Evolutionary conservation across 179 eudicot genomes (phyloP).

Genomic region (Sideroxylon spinosum): DNA sequence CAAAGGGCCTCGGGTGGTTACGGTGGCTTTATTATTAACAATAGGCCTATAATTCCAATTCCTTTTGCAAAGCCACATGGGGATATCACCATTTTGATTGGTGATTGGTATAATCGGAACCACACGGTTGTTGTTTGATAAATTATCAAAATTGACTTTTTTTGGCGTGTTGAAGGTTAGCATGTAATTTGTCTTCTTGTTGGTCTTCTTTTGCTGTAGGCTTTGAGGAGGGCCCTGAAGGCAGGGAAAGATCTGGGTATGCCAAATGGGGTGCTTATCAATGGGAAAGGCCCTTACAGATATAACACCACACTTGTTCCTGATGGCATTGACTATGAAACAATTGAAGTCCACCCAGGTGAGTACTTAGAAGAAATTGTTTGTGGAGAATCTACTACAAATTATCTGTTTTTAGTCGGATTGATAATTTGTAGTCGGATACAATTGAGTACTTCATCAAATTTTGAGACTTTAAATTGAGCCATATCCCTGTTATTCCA

Average conservation of each 20-base stretch:
- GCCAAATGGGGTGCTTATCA: constrained; percentile 71
- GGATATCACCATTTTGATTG: constrained; percentile 63
- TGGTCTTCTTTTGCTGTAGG: constrained; percentile 32
- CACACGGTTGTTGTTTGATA: constrained; percentile 56
- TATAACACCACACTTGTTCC: constrained; percentile 59
- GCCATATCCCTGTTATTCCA: neutral
- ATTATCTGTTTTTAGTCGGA: neutral
- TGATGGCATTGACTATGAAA: constrained; percentile 58
- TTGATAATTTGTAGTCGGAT: no score
- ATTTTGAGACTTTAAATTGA: neutral
- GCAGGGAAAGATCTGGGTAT: constrained; percentile 63
- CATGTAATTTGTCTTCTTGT: neutral
- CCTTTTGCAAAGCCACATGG: constrained; percentile 72
- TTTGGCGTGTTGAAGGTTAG: neutral
- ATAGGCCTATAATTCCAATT: constrained; percentile 55
- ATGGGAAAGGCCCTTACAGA: constrained; percentile 70
- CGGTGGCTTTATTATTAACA: constrained; percentile 59
- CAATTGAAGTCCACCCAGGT: constrained; percentile 64
- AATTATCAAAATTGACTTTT: neutral
- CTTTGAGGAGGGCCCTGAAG: constrained; percentile 53
- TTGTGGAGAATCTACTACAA: neutral
- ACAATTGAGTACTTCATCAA: no score
- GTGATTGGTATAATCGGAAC: constrained; percentile 79
- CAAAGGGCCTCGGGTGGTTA: constrained; percentile 84
- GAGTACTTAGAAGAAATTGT: constrained; percentile 4